Evolutionary conservation across 176 grass and related monocot species (phyloP), one percentile per base, ranked within the genome.

Genomic region (Oryza meridionalis): DNA sequence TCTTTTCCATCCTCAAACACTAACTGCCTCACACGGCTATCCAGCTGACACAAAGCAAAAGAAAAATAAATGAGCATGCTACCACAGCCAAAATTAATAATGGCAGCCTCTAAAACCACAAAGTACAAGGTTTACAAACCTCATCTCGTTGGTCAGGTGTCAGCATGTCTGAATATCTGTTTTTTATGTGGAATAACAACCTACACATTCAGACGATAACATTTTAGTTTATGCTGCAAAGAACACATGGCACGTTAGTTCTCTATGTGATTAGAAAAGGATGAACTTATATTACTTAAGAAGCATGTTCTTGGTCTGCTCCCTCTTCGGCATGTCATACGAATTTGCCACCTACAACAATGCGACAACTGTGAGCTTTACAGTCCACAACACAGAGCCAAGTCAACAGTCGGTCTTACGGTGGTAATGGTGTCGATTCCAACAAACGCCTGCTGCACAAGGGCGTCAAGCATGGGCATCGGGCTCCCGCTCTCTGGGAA

Each of bases 101-200:
- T 35, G 65, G 62, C 68, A 37, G 11, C 15, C 29, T 25, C 29
- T 24, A 55, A 15, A 76, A 53, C 70, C 70, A 84, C 70, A 84
- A 90, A 79, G 8, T 3, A 2, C 27, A 40, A n/a, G 70, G 6
- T 22, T 44, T 66, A 70, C 84, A 65, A 65, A 97, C 94, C 94
- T 97, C 89, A 21, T 91, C 67, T 61, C 82, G 77, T 61, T 94
- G 94, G 66, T 92, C 85, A 0, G 79, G 84, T 31, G 87, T 81
- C 65, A 97, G 84, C 79, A 97, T 79, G 43, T 69, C 75, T 74
- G 91, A 89, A 87, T 97, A 97, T 80, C 88, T 86, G 82, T 97
- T 97, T 67, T 97, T 94, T 86, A 97, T 88, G 77, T 94, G 94
- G 77, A 97, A 92, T 73, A 97, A 65, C 76, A 88, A 82, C 91